A percentile compares a stretch with the other conserved stretches of the same genome.
Conservation (phyloP, 495 filamentous ascomycete species). For the Chaetomium fimeti region DNA sequence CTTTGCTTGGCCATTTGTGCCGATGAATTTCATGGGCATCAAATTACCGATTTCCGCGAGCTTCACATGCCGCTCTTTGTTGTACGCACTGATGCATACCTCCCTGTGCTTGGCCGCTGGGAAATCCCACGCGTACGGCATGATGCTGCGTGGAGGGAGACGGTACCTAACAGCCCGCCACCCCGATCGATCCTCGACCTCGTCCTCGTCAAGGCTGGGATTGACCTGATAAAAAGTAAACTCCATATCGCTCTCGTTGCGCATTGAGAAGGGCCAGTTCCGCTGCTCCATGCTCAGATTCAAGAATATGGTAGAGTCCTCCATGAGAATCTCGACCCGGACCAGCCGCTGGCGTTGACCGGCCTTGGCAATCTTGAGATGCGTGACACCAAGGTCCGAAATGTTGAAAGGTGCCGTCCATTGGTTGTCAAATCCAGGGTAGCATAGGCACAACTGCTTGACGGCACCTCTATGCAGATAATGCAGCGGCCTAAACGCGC, state of each 20-base stretch:
- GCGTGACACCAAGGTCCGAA: slow-evolving; percentile 82
- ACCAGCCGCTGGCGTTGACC: slow-evolving; percentile 87
- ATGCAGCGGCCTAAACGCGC: slow-evolving; percentile 76
- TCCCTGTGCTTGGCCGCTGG: slow-evolving; percentile 95
- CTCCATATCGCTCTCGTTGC: slow-evolving; percentile 93
- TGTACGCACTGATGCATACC: slow-evolving; percentile 73
- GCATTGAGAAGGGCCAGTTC: slow-evolving; percentile 97
- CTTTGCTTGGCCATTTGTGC: slow-evolving; percentile 64
- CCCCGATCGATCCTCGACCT: slow-evolving; percentile 73
- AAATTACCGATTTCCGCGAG: slow-evolving; percentile 94
- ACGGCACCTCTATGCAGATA: slow-evolving; percentile 74
- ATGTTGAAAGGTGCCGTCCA: slow-evolving; percentile 99
- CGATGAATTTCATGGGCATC: slow-evolving; percentile 73
- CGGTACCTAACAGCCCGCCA: slow-evolving; percentile 91
- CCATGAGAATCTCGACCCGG: slow-evolving; percentile 83
- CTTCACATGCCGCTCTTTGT: slow-evolving; percentile 83
- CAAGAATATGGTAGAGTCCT: slow-evolving; percentile 87
- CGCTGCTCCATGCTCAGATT: slow-evolving; percentile 86
- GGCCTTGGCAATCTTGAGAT: slow-evolving; percentile 89
- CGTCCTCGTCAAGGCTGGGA: slow-evolving; percentile 71
- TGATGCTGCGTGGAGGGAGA: slow-evolving; percentile 92
- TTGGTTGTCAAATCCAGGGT: slow-evolving; percentile 91
- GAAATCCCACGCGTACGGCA: slow-evolving; percentile 99
- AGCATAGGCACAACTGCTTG: slow-evolving; percentile 91
- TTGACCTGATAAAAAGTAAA: slow-evolving; percentile 91